Base-by-base conservation (phyloP, 345 rosid species). In the Gossypium ekmanianum region DNA sequence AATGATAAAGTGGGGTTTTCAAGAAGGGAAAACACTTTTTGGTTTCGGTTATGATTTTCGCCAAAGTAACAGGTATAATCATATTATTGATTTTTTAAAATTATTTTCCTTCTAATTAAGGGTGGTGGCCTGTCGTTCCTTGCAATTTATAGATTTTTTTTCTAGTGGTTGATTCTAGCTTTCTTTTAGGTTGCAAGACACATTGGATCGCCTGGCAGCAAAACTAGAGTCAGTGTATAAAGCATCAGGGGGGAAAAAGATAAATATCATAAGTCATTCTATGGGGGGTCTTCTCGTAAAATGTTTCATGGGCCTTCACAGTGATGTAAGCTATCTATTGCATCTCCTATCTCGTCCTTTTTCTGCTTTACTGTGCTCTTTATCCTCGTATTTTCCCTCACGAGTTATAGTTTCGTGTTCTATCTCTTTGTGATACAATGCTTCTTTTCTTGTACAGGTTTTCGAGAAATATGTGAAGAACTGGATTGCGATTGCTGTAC, bases 41-140 rank as follows among this genome's bases (percentile, higher is more conserved):
- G 98, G 98, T 9, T 94, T 94, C 74, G 98, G 98, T 14, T 94
- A 91, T 84, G 98, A 94, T 85, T 94, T 92, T 62, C 90, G 98
- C 4, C 98, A 94, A 85, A 94, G 98, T 84, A 94, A 92, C 75
- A 91, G 98, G 98, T 94, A 81, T 1, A 20, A 20, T 22, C 1
- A 63, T 13, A 11, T 48, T 70, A 20, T 24, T 70, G 50, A 18
- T 59, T 22, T 4, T 24, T 26, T 12, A 13, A 50, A 18, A 45
- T 47, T 7, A 14, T 43, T 20, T 22, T 22, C 47, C 63, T 34
- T 34, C 41, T 34, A 34, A 34, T 5, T 34, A 34, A 34, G 7
- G 7, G 41, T 34, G 41, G 41, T 34, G 41, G 41, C 41, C 41
- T 34, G 41, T 34, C 7, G 7, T 34, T 34, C 45, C 13, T 66